Conservation (phyloP, 2,329 filamentous ascomycete species). For the Aspergillus udagawae region DNA sequence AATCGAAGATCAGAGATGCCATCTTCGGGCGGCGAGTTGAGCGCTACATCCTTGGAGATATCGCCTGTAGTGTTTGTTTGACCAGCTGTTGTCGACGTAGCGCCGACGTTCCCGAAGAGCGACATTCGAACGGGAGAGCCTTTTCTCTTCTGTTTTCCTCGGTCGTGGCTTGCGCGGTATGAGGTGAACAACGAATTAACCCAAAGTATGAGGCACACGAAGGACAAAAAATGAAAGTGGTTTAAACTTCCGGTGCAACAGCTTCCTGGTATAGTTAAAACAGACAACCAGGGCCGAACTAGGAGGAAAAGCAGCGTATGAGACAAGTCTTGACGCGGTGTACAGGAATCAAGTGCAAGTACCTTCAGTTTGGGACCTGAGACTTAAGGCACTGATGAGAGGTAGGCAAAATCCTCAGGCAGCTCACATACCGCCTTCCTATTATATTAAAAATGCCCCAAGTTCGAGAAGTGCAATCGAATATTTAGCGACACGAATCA, state of each 20-base stretch:
- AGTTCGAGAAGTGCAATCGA: not conserved
- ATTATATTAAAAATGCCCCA: not conserved
- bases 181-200: not conserved
- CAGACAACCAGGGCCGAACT: not conserved
- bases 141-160: conserved; percentile 9
- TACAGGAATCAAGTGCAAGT: not conserved
- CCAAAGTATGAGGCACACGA: not conserved
- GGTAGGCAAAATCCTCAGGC: not conserved
- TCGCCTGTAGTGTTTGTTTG: conserved; percentile 76
- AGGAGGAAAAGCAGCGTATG: not conserved
- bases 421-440: not conserved
- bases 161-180: not conserved
- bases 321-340: not conserved
- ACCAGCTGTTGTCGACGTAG: conserved; percentile 49
- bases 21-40: conserved; percentile 77
- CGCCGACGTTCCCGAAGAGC: conserved; percentile 51
- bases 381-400: not conserved
- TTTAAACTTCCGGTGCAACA: not conserved
- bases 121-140: conserved; percentile 29
- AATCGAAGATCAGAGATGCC: conserved; percentile 85
- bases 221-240: not conserved
- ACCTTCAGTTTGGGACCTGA: not conserved
- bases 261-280: not conserved
- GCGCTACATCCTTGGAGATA: conserved; percentile 79
- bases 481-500: not conserved